phyloP scores from a whole-genome alignment of 345 rosid species.

The Bretschneidera sinensis region DNA sequence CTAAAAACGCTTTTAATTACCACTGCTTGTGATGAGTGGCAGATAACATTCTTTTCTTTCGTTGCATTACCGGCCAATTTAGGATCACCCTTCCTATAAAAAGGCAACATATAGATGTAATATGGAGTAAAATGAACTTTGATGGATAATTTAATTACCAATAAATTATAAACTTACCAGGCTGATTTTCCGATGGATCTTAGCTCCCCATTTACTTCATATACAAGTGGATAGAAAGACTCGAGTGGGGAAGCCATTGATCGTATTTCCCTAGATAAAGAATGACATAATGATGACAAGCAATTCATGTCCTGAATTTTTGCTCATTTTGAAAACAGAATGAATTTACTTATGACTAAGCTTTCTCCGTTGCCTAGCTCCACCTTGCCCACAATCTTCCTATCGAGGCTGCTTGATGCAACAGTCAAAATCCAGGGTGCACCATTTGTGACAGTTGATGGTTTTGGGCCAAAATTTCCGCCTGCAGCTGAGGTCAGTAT shows the following conservation, averaged over 20 bases:
- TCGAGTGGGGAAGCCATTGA: slow-evolving; percentile 24
- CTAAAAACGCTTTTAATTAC: too few relatives aligned
- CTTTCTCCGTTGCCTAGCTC: slow-evolving; percentile 25
- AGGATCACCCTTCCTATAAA: too few relatives aligned
- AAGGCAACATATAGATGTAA: too few relatives aligned
- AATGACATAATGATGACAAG: too few relatives aligned
- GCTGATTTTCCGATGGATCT: slow-evolving; percentile 2
- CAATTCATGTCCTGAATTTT: background rate
- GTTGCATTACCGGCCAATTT: slow-evolving; percentile 1
- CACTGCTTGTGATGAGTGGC: background rate
- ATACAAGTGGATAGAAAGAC: slow-evolving; percentile 15
- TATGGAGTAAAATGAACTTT: too few relatives aligned
- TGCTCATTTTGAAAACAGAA: background rate
- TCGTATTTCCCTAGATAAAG: slow-evolving; percentile 19
- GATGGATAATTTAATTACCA: too few relatives aligned
- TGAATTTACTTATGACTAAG: slow-evolving; percentile 30
- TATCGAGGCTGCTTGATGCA: slow-evolving; percentile 38
- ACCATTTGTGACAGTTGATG: slow-evolving; percentile 4
- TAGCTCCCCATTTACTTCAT: slow-evolving; percentile 5
- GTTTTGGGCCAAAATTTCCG: slow-evolving; percentile 24
- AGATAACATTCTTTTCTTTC: slow-evolving; percentile 17
- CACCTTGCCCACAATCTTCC: slow-evolving; percentile 24
- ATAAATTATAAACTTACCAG: background rate
- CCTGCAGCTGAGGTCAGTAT: slow-evolving; percentile 32
- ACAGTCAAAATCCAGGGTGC: slow-evolving; percentile 46